Evolutionary conservation across 176 grass and related monocot genomes (phyloP), one percentile per base, ranked within the genome.

Genomic region (Eleusine indica): DNA sequence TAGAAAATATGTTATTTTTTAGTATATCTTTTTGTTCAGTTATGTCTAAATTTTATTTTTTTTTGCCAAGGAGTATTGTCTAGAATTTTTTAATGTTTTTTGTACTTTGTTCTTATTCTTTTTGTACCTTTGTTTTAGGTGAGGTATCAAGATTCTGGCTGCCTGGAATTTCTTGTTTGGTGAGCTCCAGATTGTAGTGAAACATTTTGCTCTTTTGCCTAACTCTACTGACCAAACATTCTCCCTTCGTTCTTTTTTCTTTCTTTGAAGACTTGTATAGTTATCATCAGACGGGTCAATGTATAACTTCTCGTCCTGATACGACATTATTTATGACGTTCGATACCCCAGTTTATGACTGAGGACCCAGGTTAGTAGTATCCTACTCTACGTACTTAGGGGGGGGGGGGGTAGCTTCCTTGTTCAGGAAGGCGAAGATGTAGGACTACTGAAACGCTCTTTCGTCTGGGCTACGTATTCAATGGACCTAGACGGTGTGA

Each of bases 271-370:
- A 44, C 21, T 15, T 41, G 3, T 7, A 80, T 49, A 25, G 43
- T 8, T 15, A 9, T 76, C 28, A 2, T 49, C 72, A 29, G 44
- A 5, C 14, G 46, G 37, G 73, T 82, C 73, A 48, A 82, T 18
- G 1, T 5, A 52, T 5, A 52, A 32, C 43, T 70, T 51, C 32
- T 41, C 42, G 1, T 9, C 5, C 58, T 11, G 29, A 57, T 9
- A 40, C 6, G 67, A 43, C 10, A 14, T 77, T 85, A 13, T 85
- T 38, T 82, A 85, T 25, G 71, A 54, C 63, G 0, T 16, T 7
- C 7, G 11, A 61, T 61, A 61, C 65, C 40, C 73, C 83, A 82
- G 74, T 81, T 76, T 8, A 68, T 80, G 83, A 89, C 83, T n/a
- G n/a, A 14, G 29, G 49, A 16, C n/a, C 46, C 29, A 3, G 40